Evolutionary conservation across 148 eudicot species (phyloP).

Genomic region (Agrostemma githago): DNA sequence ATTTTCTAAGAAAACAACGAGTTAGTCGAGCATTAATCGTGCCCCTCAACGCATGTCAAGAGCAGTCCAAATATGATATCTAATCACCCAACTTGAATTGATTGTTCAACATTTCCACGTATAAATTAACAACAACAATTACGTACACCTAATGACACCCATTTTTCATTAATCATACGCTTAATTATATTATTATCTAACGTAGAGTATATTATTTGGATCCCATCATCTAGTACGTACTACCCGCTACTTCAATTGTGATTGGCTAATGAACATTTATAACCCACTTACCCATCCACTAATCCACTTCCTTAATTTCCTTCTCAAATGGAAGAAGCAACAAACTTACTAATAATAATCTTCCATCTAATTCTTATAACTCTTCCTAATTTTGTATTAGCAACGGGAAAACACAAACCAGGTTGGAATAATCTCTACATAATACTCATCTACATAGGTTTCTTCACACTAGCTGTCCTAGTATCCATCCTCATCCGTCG

Average conservation of each 20-base stretch:
- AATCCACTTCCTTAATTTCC: neutral
- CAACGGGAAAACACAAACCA: constrained; percentile 2
- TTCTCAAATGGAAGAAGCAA: neutral
- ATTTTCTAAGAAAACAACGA: neutral
- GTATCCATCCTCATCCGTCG: constrained; percentile 22
- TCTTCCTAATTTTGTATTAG: neutral
- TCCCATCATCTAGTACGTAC: neutral
- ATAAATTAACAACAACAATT: neutral
- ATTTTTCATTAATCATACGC: neutral
- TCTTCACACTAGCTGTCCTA: neutral
- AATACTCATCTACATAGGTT: constrained; percentile 9
- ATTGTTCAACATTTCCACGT: neutral
- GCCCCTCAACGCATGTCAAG: constrained; percentile 15
- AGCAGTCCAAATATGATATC: constrained; percentile 8
- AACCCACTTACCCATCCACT: neutral
- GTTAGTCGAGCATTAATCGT: constrained; percentile 11
- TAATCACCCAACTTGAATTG: neutral
- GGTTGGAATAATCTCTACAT: constrained; percentile 16
- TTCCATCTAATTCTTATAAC: neutral
- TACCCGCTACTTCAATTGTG: neutral
- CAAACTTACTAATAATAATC: neutral
- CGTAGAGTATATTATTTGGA: neutral
- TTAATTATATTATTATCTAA: no score
- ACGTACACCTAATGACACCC: constrained; percentile 1
- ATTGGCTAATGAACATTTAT: neutral